Base-by-base conservation (phyloP, 2,329 filamentous ascomycete species). In the Aspergillus clavatus region DNA sequence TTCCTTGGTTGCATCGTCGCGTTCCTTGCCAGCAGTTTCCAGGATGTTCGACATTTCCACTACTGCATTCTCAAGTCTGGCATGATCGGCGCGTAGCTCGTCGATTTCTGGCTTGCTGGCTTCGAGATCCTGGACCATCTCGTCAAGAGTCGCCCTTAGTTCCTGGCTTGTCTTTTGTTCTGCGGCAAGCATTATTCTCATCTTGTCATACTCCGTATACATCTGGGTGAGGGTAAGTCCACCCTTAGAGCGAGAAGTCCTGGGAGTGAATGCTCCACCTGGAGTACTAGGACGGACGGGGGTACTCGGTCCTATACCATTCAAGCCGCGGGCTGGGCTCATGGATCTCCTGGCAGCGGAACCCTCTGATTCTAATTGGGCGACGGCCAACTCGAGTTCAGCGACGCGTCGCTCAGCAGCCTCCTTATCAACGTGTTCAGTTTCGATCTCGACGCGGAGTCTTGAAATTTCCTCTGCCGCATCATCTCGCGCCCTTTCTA, bases 51-150 rank as follows among this genome's bases (percentile, higher is more conserved):
- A 95, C 62, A 91, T 89, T 51, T 93, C 86, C 26, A 87, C 78
- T 28, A 94, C 83, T 55, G 95, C 89, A 46, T 79, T 78, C 46
- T 90, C 82, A 2, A 97, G 77, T 24, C 86, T 82, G 42, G 88
- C 83, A 51, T 90, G 84, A 57, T 97, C 90, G 11, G 81, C 78
- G 38, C 87, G 83, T 14, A 95, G 73, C 55, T 97, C 90, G 50
- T 95, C 84, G 23, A 96, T 81, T 60, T 96, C 89, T 0, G 93
- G 93, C 21, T 85, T 83, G 64, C 87, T 90, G 19, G 84, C 84
- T 65, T 98, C 90, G 28, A 97, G 71, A 46, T 90, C 85, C 28
- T 83, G 79, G 47, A 96, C 81, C 73, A 96, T 87, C 47, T 93
- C 87, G 53, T 96, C 88, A 36, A 97, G 74, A 36, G 91, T 82